These are phyloP conservation scores for Diaporthe ampelina DNA, from an alignment of 2,329 filamentous ascomycete species.

Conservation along the genomic window DNA sequence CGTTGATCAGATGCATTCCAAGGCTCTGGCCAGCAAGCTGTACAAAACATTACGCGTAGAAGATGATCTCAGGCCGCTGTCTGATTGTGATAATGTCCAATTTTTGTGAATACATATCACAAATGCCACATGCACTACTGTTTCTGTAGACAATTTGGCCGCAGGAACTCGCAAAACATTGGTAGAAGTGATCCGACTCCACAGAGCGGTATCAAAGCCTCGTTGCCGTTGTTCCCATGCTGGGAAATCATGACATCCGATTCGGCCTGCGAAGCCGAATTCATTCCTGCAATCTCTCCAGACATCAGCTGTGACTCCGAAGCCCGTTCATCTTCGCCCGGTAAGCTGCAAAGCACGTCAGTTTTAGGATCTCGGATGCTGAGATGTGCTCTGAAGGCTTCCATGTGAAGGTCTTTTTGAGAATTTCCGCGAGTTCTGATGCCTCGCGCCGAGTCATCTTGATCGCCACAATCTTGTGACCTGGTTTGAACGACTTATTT, in stretches of 20 bases:
- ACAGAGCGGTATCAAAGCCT: not conserved
- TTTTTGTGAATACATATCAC: too few species aligned
- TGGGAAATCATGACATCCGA: not conserved
- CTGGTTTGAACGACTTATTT: not conserved
- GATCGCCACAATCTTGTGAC: not conserved
- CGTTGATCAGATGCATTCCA: not conserved
- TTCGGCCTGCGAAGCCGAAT: not conserved
- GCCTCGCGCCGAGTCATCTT: not conserved
- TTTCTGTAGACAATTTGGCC: not conserved
- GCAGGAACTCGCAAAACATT: not conserved
- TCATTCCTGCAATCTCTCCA: not conserved
- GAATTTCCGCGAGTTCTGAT: not conserved
- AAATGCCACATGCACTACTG: not conserved
- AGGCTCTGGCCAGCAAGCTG: not conserved
- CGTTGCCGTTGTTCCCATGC: not conserved
- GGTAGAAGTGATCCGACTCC: not conserved
- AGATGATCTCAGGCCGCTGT: too few species aligned
- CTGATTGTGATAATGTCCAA: too few species aligned
- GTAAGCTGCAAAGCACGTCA: not conserved
- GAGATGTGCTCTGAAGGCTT: not conserved
- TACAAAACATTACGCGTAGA: not conserved
- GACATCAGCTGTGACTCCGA: too few species aligned
- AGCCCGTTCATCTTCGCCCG: not conserved
- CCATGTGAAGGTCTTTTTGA: slow-evolving; percentile 3
- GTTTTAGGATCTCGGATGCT: not conserved